Base-by-base conservation (phyloP, 192 early-diverging fungal genomes). In the Rhizophagus prolifer region DNA sequence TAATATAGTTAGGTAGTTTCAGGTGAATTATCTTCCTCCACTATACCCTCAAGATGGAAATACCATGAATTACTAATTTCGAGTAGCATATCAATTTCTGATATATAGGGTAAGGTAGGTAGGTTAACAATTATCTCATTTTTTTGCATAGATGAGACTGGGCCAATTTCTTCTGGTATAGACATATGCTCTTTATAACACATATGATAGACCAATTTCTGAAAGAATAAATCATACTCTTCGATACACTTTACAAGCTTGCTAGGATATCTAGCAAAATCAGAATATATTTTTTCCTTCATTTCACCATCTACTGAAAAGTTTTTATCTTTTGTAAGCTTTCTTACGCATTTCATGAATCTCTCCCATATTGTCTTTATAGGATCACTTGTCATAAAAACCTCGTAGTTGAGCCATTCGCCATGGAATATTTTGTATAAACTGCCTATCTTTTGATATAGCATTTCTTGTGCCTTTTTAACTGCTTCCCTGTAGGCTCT, bases 211-310 rank as follows among this genome's bases (percentile, higher is more conserved):
- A n/a, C n/a, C n/a, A n/a, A n/a, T n/a, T n/a, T n/a, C n/a, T n/a
- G n/a, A n/a, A n/a, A n/a, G n/a, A n/a, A n/a, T n/a, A 38, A 38
- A 67, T 67, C 14, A 67, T 67, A 67, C 31, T 67, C 31, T 41
- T 38, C 30, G 14, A 67, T 67, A 67, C 12, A 30, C 38, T 16
- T 19, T 9, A 26, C 46, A 71, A 71, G 69, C 47, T 3, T n/a
- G 46, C 46, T 71, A 46, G 46, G 41, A 10, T 71, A n/a, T 71
- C 47, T 19, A 3, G 69, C 46, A 71, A 71, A 71, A 71, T 71
- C 69, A 25, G 19, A 71, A n/a, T 26, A 71, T 71, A 71, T 71
- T 21, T 34, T 46, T 71, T 71, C 28, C 41, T 26, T 71, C 46
- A 71, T 26, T 41, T 47, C 69, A 2, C 3, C 23, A 71, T n/a